Evolutionary conservation across 2,329 filamentous ascomycete genomes (phyloP).

Genomic region (Esteya vermicola): DNA sequence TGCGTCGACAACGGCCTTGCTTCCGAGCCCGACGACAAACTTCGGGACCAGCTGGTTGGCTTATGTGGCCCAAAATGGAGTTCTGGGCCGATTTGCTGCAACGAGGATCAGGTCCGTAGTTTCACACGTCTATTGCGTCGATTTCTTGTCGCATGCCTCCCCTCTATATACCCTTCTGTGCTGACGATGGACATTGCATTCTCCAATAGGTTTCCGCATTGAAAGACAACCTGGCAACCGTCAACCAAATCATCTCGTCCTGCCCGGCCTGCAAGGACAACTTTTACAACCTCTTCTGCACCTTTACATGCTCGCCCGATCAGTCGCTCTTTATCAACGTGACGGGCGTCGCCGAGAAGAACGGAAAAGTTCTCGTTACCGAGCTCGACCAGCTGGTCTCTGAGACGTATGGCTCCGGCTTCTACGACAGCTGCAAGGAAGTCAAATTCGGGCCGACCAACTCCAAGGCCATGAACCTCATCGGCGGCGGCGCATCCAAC

Average conservation of each 20-base stretch:
- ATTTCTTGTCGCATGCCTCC: background rate
- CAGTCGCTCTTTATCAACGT: constrained; percentile 94
- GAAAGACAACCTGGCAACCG: constrained; percentile 71
- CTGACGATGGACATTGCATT: too few species aligned
- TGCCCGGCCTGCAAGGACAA: constrained; percentile 97
- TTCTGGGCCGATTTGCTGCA: constrained; percentile 73
- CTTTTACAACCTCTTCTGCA: constrained; percentile 97
- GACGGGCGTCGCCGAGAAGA: constrained; percentile 54
- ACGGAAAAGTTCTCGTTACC: constrained; percentile 52
- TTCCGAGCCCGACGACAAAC: constrained; percentile 53
- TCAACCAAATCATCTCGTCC: constrained; percentile 76
- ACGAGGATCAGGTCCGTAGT: constrained; percentile 52
- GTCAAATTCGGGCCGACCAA: constrained; percentile 96
- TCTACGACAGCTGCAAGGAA: constrained; percentile 97
- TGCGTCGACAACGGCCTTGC: constrained; percentile 86
- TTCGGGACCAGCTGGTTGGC: constrained; percentile 64
- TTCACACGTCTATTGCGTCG: background rate
- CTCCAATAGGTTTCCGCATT: constrained; percentile 56
- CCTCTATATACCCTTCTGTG: background rate
- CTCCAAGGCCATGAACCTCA: constrained; percentile 85
- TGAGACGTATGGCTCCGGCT: constrained; percentile 67
- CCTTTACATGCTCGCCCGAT: constrained; percentile 93
- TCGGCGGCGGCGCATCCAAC: constrained; percentile 87
- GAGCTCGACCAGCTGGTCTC: constrained; percentile 86
- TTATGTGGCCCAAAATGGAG: constrained; percentile 84